Evolutionary conservation across 2,329 filamentous ascomycete species (phyloP).

Genomic region (Fusarium buxicola): DNA sequence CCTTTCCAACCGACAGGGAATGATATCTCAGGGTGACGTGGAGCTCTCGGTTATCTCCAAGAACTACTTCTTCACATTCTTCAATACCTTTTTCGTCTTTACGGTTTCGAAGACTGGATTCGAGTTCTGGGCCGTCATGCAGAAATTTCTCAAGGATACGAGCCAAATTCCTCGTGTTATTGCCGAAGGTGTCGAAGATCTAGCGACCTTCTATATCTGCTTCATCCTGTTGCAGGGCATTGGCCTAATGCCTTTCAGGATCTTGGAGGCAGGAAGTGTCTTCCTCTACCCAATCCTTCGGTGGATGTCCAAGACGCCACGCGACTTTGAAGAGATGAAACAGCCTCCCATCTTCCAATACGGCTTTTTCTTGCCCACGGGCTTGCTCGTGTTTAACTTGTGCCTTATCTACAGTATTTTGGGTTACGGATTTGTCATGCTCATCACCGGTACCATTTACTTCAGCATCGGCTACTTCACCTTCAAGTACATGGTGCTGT

Average conservation of each 20-base stretch:
- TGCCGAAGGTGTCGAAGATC: conserved; percentile 77
- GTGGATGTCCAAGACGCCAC: conserved; percentile 84
- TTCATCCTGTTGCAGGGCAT: conserved; percentile 94
- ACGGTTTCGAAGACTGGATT: conserved; percentile 87
- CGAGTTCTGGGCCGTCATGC: conserved; percentile 77
- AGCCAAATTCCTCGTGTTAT: conserved; percentile 80
- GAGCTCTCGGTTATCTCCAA: conserved; percentile 96
- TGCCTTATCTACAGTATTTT: conserved; percentile 95
- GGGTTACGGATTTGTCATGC: conserved; percentile 80
- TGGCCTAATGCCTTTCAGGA: conserved; percentile 91
- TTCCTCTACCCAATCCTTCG: conserved; percentile 83
- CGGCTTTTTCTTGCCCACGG: conserved; percentile 93
- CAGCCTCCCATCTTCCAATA: conserved; percentile 92
- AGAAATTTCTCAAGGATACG: conserved; percentile 81
- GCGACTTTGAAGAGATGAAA: conserved; percentile 86
- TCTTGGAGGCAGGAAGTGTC: conserved; percentile 90
- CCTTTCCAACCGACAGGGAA: conserved; percentile 90
- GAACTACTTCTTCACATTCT: conserved; percentile 99
- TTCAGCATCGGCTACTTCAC: conserved; percentile 87
- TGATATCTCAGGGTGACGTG: conserved; percentile 94
- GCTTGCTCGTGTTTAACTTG: conserved; percentile 92
- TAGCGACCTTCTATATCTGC: conserved; percentile 90
- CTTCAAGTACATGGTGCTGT: conserved; percentile 97
- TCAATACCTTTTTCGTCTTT: conserved; percentile 98
- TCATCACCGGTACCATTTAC: conserved; percentile 85